Evolutionary conservation across 768 basidiomycete genomes (phyloP), one percentile per base, ranked within the genome.

Genomic region (Macrocybe gigantea): DNA sequence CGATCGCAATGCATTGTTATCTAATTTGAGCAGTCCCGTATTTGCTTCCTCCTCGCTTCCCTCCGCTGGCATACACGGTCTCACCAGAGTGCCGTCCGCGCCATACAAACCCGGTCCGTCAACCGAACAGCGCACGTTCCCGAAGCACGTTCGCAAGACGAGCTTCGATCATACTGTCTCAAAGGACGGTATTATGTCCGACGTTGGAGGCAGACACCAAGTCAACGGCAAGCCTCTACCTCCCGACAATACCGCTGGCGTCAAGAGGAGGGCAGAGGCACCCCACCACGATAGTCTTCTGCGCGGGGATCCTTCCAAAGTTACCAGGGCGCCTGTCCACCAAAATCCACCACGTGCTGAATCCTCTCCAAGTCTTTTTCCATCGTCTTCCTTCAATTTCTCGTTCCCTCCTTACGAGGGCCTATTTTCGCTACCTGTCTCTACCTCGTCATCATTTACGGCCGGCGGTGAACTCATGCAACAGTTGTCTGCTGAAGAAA

Each of bases 161-260:
- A 93, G 90, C 65, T 95, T 93, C 63, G 93, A 96, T 64, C 93
- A 93, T 66, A 93, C 93, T 3, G 84, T 94, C 36, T 76, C 78
- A 34, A 79, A 78, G 53, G 82, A 85, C 51, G 79, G 75, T 34
- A 75, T 83, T 47, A 69, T 81, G 49, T 59, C 70, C 31, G 79
- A 77, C 37, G 65, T 80, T 42, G 76, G 75, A 55, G 84, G 85
- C 48, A 74, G 88, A 42, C 88, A 91, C 67, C 86, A 89, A 63
- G 82, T 88, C 53, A 86, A 90, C 60, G 85, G 86, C 33, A 84
- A 83, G 61, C 82, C 88, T 35, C 63, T 82, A 53, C 72, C 78
- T 38, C 77, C 81, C 48, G 84, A 84, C 55, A 78, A 75, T 61
- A 61, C 81, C 43, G 64, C 80, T 55, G 85, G 85, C 31, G 82